Evolutionary conservation across 1,139 yeast species (phyloP).

Genomic region (Yamadazyma friedrichii): DNA sequence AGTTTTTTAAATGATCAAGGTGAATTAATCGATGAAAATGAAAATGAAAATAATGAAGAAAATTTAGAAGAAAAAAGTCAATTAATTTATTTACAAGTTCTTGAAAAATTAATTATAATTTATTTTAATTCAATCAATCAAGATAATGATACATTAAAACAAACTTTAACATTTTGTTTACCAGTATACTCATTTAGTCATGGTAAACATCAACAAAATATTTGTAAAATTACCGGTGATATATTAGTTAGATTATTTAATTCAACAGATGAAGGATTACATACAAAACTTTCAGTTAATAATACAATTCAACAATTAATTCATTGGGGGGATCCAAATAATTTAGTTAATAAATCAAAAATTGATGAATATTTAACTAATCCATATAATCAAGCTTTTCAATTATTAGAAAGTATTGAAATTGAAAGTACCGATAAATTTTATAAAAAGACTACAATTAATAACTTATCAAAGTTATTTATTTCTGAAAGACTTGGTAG

Average conservation of each 20-base stretch:
- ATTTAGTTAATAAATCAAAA: conserved; percentile 54
- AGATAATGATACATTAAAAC: conserved; percentile 67
- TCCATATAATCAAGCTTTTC: conserved; percentile 53
- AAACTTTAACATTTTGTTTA: conserved; percentile 81
- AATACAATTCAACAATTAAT: conserved; percentile 72
- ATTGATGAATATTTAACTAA: conserved; percentile 22
- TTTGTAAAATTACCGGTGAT: conserved; percentile 67
- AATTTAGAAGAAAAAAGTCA: conserved; percentile 30
- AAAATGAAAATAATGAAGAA: conserved; percentile 21
- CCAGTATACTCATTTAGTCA: conserved; percentile 90
- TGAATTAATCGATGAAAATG: conserved; percentile 10
- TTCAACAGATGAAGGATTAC: conserved; percentile 21
- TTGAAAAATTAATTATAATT: conserved; percentile 68
- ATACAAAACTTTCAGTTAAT: conserved; percentile 26
- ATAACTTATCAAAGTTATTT: conserved; percentile 49
- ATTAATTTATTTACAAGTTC: conserved; percentile 25
- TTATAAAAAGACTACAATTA: conserved; percentile 56
- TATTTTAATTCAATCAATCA: conserved; percentile 72
- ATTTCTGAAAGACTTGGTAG: conserved; percentile 31
- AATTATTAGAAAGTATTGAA: conserved; percentile 51
- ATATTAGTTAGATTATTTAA: conserved; percentile 58
- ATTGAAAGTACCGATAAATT: conserved; percentile 48
- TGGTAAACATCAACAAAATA: conserved; percentile 64
- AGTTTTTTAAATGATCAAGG: too few relatives aligned
- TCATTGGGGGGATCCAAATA: conserved; percentile 84